phyloP scores from a whole-genome alignment of 441 rosid species.

The Flueggea neowawraea region DNA sequence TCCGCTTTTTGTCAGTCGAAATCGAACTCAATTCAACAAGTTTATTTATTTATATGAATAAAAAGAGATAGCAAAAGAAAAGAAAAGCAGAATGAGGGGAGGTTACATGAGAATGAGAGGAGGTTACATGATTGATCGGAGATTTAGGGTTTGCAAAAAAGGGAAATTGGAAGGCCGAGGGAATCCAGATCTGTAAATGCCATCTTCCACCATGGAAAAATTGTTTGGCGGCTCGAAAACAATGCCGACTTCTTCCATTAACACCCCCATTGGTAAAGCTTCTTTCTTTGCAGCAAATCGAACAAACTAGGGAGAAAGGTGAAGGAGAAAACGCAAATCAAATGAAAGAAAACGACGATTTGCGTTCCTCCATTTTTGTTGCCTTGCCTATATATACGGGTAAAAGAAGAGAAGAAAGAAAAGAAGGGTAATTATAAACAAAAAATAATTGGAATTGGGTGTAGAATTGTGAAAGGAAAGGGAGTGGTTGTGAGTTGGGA shows the following conservation, averaged over 20 bases:
- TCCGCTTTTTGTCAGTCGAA: no score
- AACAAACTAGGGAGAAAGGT: no score
- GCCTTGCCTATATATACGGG: no score
- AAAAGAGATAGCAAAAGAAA: background rate
- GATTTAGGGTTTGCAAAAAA: conserved; percentile 63
- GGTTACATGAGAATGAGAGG: conserved; percentile 42
- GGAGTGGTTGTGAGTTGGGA: no score
- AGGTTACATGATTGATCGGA: conserved; percentile 70
- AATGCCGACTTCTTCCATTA: conserved; percentile 24
- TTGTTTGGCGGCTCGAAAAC: conserved; percentile 51
- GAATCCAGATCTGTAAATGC: conserved; percentile 68
- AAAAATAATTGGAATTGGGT: no score
- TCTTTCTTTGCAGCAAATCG: background rate
- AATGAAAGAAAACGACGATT: no score
- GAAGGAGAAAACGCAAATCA: background rate
- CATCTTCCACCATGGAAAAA: conserved; percentile 84
- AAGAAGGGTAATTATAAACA: no score
- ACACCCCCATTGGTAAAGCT: conserved; percentile 27
- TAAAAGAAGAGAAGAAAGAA: no score
- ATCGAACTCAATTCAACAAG: background rate
- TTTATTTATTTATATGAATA: no score
- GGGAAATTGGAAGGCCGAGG: conserved; percentile 60
- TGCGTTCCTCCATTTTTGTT: no score
- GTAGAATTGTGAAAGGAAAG: no score
- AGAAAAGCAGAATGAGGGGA: conserved; percentile 1